phyloP scores from a whole-genome alignment of 2,329 filamentous ascomycete genomes.

The Cladosporium sp. region DNA sequence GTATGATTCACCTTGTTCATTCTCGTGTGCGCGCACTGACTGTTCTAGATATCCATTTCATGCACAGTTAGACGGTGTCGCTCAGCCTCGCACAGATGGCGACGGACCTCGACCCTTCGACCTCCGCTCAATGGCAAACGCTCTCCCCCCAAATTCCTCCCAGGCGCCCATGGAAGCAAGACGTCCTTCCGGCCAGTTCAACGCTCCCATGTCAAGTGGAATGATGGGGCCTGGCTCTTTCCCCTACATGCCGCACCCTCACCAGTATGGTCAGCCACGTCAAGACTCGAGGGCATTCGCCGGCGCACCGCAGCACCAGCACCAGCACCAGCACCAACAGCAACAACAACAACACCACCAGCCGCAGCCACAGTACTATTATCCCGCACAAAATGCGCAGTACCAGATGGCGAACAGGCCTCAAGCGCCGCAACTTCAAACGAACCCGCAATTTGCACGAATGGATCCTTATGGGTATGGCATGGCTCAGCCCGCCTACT shows the following conservation, averaged over 20 bases:
- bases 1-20: neutral
- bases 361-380: neutral
- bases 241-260: conserved; percentile 16
- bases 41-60: conserved; percentile 12
- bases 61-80: conserved; percentile 13
- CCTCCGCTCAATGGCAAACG: conserved; percentile 11
- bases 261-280: conserved; percentile 18
- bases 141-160: neutral
- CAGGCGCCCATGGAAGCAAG: neutral
- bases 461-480: conserved; percentile 23
- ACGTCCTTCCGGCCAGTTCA: conserved; percentile 4
- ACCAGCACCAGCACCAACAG: conserved; percentile 14
- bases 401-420: neutral
- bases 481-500: conserved; percentile 17
- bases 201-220: conserved; percentile 5
- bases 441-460: conserved; percentile 18
- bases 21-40: neutral
- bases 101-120: conserved; percentile 11
- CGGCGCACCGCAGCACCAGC: conserved; percentile 16
- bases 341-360: conserved; percentile 9
- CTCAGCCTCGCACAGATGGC: neutral
- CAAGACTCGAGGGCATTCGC: conserved; percentile 16
- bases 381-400: neutral
- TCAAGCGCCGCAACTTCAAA: conserved; percentile 13
- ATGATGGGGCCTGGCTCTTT: conserved; percentile 12